These are phyloP conservation scores for Taxillus chinensis DNA, from an alignment of 164 flowering plant genomes.

Conservation along the genomic window DNA sequence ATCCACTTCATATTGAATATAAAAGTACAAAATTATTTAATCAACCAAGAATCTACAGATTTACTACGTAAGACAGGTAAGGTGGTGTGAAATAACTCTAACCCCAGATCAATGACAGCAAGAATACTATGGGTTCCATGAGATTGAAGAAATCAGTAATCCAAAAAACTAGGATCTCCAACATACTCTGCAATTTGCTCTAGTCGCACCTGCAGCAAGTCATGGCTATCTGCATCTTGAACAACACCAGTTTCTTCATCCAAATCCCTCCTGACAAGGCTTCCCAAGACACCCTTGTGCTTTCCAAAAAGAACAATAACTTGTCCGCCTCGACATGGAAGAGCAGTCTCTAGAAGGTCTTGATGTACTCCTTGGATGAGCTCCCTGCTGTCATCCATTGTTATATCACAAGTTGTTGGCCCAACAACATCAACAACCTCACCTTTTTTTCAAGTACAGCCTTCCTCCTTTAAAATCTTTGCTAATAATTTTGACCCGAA, in stretches of 20 bases:
- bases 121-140: no score
- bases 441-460: constrained; percentile 72
- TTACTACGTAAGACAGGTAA: no score
- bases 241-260: constrained; percentile 66
- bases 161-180: constrained; percentile 70
- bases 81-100: no score
- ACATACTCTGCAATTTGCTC: constrained; percentile 82
- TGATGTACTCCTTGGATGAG: constrained; percentile 69
- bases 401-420: constrained; percentile 48
- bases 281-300: constrained; percentile 70
- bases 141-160: constrained; percentile 35
- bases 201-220: constrained; percentile 46
- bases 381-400: constrained; percentile 68
- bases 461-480: constrained; percentile 55
- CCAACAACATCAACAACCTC: constrained; percentile 76
- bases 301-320: constrained; percentile 71
- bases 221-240: constrained; percentile 65
- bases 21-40: no score
- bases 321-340: constrained; percentile 65
- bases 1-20: no score
- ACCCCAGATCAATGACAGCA: no score
- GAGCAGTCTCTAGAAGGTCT: constrained; percentile 64
- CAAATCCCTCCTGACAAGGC: constrained; percentile 47
- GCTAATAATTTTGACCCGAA: constrained; percentile 68
- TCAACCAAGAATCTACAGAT: no score